Base-by-base conservation (phyloP, 2,329 filamentous ascomycete genomes). In the Colletotrichum coccodes region DNA sequence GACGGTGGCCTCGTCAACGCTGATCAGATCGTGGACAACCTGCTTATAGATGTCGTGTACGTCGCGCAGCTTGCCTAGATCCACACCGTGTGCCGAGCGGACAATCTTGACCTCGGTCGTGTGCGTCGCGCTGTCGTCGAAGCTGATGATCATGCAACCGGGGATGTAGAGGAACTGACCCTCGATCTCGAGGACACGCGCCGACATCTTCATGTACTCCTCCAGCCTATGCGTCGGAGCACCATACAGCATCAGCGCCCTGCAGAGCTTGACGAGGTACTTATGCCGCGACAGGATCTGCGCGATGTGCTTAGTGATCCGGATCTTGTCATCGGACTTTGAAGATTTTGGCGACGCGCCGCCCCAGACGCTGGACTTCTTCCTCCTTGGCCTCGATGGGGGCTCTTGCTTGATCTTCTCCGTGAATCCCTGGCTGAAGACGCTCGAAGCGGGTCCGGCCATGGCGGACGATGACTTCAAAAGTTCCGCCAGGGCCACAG, bases 71-170 rank as follows among this genome's bases (percentile, higher is more conserved):
- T 91, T 92, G 32, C 92, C 92, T 0, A 95, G 84, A 76, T 95
- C 90, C 11, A 95, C 86, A 2, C 91, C 92, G 74, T 94, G 91
- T 0, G 82, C 80, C 0, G 89, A 87, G 4, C 90, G 87, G 7
- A 94, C 90, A 36, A 94, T 86, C 80, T 93, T 93, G 70, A 94
- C 92, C 76, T 94, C 92, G n/a, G 91, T 91, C 0, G 92, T 94
- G 75, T 94, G 92, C 0, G 92, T 93, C 0, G 81, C 80, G 71
- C 81, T 84, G 71, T 95, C 93, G 75, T 93, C 94, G 75, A 98
- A 97, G 5, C 94, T 95, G 76, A 97, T 92, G 64, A 98, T 93
- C 95, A 98, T 98, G 76, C 93, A 97, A 0, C 93, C 93, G 0
- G 95, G 94, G 34, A 97, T 89, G 77, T 97, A 98, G 26, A 97